Percentiles rank a stretch among this genome's conserved stretches.
Conservation (phyloP, 495 filamentous ascomycete species). For the Aspergillus haitiensis region DNA sequence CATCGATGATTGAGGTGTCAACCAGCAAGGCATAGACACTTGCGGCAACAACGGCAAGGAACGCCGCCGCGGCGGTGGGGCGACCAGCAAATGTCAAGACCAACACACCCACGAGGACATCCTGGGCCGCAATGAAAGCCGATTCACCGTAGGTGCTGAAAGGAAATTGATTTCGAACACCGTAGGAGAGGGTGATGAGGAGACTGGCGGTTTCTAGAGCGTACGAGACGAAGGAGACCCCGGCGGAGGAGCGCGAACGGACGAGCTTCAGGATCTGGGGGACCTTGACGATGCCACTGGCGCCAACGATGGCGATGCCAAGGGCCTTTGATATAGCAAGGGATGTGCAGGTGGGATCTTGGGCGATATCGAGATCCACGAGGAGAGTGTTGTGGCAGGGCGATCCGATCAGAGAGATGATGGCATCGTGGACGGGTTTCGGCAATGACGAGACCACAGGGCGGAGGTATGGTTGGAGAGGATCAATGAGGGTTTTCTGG, state of each 20-base stretch:
- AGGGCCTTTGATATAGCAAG: slow-evolving; percentile 88
- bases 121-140: slow-evolving; percentile 85
- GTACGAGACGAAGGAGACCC: slow-evolving; percentile 86
- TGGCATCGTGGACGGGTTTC: slow-evolving; percentile 68
- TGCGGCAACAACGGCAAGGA: slow-evolving; percentile 71
- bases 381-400: slow-evolving; percentile 81
- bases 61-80: slow-evolving; percentile 61
- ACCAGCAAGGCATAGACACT: slow-evolving; percentile 67
- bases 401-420: slow-evolving; percentile 75
- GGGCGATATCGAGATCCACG: slow-evolving; percentile 71
- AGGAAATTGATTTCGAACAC: slow-evolving; percentile 83
- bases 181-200: slow-evolving; percentile 86
- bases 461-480: slow-evolving; percentile 65
- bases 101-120: slow-evolving; percentile 80
- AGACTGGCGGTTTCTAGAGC: slow-evolving; percentile 84
- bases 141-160: slow-evolving; percentile 97
- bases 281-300: slow-evolving; percentile 88
- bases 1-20: slow-evolving; percentile 62
- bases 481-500: slow-evolving; percentile 55
- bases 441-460: slow-evolving; percentile 81
- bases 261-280: slow-evolving; percentile 93
- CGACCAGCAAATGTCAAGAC: slow-evolving; percentile 78
- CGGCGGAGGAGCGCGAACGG: slow-evolving; percentile 71
- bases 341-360: slow-evolving; percentile 72
- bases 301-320: slow-evolving; percentile 86